These are phyloP conservation scores for Macrophomina tecta DNA, from an alignment of 2,329 filamentous ascomycete species.

Conservation along the genomic window DNA sequence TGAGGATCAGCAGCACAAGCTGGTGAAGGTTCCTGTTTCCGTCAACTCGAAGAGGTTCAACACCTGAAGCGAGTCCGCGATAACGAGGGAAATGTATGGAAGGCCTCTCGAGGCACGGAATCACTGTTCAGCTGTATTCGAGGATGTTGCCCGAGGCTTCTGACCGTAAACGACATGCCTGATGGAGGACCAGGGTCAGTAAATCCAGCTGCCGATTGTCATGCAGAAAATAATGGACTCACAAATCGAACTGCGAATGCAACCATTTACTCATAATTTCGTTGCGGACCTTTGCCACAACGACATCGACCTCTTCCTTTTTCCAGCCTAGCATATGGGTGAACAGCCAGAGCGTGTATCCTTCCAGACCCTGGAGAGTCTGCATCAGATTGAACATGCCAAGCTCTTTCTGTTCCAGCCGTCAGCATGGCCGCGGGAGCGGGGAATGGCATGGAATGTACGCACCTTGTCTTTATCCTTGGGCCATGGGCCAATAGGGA, in stretches of 20 bases:
- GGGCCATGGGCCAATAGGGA: conserved; percentile 38
- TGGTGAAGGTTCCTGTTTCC: background rate
- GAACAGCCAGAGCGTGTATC: conserved; percentile 49
- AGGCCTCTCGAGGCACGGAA: too few species aligned
- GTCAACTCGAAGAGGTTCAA: background rate
- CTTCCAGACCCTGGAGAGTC: conserved; percentile 50
- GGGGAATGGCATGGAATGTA: background rate
- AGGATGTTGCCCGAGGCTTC: background rate
- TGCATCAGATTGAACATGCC: conserved; percentile 45
- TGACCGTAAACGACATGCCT: background rate
- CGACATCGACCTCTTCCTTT: conserved; percentile 50
- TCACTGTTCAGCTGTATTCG: background rate
- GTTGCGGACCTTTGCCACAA: conserved; percentile 37
- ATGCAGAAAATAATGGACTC: background rate
- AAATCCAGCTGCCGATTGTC: background rate
- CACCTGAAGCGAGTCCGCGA: background rate
- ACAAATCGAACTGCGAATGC: conserved; percentile 12
- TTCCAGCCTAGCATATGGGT: conserved; percentile 51
- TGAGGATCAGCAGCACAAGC: background rate
- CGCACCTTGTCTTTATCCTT: conserved; percentile 29
- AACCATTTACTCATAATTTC: conserved; percentile 33
- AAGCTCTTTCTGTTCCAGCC: conserved; percentile 23
- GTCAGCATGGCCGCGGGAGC: background rate
- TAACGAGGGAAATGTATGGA: too few species aligned
- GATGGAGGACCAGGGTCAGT: background rate